Evolutionary conservation across 78 protist genomes (phyloP).

Genomic region (Bodo saltans): DNA sequence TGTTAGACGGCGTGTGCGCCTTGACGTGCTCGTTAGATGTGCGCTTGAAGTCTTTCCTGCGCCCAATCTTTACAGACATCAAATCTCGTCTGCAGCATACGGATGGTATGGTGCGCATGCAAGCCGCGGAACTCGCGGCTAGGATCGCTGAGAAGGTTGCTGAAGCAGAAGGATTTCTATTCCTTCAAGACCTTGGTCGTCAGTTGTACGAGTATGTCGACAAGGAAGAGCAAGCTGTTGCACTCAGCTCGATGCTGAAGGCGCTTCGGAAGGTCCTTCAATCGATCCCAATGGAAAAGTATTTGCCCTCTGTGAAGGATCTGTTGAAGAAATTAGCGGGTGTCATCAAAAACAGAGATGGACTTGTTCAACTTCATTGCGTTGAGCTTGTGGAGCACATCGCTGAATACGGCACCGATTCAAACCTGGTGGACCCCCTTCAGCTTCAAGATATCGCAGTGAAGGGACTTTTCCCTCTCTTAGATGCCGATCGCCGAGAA

Average conservation of each 20-base stretch:
- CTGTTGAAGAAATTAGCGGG: slow-evolving; percentile 91
- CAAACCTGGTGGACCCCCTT: background rate
- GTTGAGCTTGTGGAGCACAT: slow-evolving; percentile 95
- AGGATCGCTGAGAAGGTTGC: slow-evolving; percentile 87
- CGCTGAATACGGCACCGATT: slow-evolving; percentile 64
- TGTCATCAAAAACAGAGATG: slow-evolving; percentile 93
- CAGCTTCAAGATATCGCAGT: slow-evolving; percentile 28
- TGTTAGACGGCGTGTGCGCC: slow-evolving; percentile 86
- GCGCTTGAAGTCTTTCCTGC: slow-evolving; percentile 85
- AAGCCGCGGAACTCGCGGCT: slow-evolving; percentile 92
- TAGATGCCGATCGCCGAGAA: slow-evolving; percentile 88
- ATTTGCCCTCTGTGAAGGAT: slow-evolving; percentile 95
- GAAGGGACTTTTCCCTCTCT: slow-evolving; percentile 90
- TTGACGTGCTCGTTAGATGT: slow-evolving; percentile 80
- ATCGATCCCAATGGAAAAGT: slow-evolving; percentile 87
- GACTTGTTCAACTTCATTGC: slow-evolving; percentile 86
- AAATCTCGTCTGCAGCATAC: slow-evolving; percentile 90
- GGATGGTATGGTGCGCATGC: slow-evolving; percentile 65
- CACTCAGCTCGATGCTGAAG: slow-evolving; percentile 85
- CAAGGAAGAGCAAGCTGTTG: slow-evolving; percentile 98
- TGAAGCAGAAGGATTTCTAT: slow-evolving; percentile 49
- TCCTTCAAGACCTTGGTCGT: slow-evolving; percentile 46
- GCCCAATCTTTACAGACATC: slow-evolving; percentile 81
- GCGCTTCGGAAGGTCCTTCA: slow-evolving; percentile 88
- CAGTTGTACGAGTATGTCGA: slow-evolving; percentile 88